Conservation (phyloP, 2,329 filamentous ascomycete genomes). For the Fusarium albosuccineum region DNA sequence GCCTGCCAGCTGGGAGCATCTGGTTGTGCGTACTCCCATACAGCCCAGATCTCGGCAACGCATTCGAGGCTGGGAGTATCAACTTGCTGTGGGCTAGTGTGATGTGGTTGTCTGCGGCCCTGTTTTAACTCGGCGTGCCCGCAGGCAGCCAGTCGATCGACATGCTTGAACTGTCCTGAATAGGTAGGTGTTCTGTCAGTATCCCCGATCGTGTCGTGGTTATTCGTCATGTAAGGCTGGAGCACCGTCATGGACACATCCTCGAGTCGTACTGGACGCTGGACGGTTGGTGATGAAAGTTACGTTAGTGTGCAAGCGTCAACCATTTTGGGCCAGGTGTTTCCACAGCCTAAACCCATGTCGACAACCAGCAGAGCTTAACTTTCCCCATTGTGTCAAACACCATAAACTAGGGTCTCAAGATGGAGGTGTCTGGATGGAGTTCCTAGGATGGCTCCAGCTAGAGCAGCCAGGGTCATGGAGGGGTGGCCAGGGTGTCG, state of each 20-base stretch:
- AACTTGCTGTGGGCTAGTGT: background rate
- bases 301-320: conserved; percentile 21
- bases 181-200: conserved; percentile 25
- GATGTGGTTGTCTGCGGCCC: conserved; percentile 20
- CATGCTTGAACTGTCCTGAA: conserved; percentile 14
- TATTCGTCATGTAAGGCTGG: conserved; percentile 38
- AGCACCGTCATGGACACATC: conserved; percentile 14
- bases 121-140: conserved; percentile 19
- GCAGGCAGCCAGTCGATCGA: conserved; percentile 20
- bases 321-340: conserved; percentile 32
- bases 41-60: background rate
- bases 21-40: conserved; percentile 8
- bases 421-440: conserved; percentile 34
- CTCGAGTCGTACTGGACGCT: conserved; percentile 10
- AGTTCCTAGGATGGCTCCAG: conserved; percentile 19
- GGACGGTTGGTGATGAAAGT: conserved; percentile 2
- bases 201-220: background rate
- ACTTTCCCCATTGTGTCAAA: conserved; percentile 34
- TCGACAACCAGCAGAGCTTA: conserved; percentile 16
- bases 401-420: conserved; percentile 19
- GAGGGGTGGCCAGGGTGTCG: conserved; percentile 8
- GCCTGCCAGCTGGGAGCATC: background rate
- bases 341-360: conserved; percentile 25
- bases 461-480: conserved; percentile 14
- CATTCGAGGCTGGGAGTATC: conserved; percentile 12